Conservation (phyloP, 495 filamentous ascomycete genomes). For the Aspergillus biplanus region DNA sequence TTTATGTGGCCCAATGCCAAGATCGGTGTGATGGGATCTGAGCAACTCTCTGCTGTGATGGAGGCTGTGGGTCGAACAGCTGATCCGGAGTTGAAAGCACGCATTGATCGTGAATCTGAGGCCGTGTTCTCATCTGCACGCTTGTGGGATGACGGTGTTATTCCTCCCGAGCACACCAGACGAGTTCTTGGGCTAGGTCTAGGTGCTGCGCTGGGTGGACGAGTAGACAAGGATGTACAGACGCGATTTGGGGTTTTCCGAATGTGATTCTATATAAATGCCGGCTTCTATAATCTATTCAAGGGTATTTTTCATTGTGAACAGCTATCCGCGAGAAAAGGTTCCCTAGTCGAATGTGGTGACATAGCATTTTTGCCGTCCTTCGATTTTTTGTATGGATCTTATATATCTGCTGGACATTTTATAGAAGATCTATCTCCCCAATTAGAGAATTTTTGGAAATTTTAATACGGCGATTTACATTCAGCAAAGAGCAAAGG, state of each 20-base stretch:
- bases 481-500: too few relatives aligned
- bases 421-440: too few relatives aligned
- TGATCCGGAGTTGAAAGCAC: constrained; percentile 77
- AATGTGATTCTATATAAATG: constrained; percentile 61
- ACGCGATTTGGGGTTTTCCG: constrained; percentile 95
- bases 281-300: too few relatives aligned
- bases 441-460: too few relatives aligned
- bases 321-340: too few relatives aligned
- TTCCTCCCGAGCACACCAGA: constrained; percentile 86
- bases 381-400: too few relatives aligned
- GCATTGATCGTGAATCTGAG: constrained; percentile 91
- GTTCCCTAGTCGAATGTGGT: too few relatives aligned
- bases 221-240: constrained; percentile 56
- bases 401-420: too few relatives aligned
- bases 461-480: too few relatives aligned
- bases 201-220: constrained; percentile 73
- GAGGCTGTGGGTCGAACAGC: constrained; percentile 84
- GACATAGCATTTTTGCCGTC: too few relatives aligned
- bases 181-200: constrained; percentile 81
- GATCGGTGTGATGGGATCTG: constrained; percentile 94
- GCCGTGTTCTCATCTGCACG: constrained; percentile 86
- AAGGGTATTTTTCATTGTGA: too few relatives aligned
- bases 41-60: constrained; percentile 94
- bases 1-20: constrained; percentile 98
- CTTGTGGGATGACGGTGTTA: constrained; percentile 96